A percentile compares a stretch with the other conserved stretches of the same genome.
These are phyloP conservation scores for Termitomyces sp. DNA, from an alignment of 1,284 basidiomycete genomes.

Conservation along the genomic window DNA sequence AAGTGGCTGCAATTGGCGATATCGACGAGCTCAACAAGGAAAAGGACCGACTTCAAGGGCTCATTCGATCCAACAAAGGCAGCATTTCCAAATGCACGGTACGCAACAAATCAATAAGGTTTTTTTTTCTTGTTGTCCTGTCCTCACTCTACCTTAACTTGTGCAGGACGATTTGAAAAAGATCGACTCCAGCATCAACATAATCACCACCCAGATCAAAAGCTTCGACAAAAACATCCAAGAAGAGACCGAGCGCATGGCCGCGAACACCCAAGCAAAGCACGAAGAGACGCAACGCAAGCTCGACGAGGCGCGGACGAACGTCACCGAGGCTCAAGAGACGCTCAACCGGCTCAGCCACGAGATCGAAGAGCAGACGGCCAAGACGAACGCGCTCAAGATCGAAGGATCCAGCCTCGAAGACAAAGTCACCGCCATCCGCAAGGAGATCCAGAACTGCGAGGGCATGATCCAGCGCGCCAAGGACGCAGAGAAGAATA, in stretches of 20 bases:
- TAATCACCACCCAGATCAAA: slow-evolving; percentile 41
- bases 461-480: slow-evolving; percentile 45
- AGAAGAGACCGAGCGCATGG: slow-evolving; percentile 52
- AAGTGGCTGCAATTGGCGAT: slow-evolving; percentile 45
- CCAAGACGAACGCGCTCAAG: slow-evolving; percentile 29
- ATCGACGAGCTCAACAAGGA: slow-evolving; percentile 46
- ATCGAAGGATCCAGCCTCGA: slow-evolving; percentile 32
- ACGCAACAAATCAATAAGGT: slow-evolving; percentile 16
- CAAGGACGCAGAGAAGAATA: slow-evolving; percentile 47
- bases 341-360: slow-evolving; percentile 29
- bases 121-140: neutral
- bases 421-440: slow-evolving; percentile 24
- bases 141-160: slow-evolving; percentile 4
- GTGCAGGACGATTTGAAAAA: slow-evolving; percentile 42
- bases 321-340: slow-evolving; percentile 33
- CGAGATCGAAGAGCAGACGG: slow-evolving; percentile 28
- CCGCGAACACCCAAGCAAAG: slow-evolving; percentile 54
- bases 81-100: slow-evolving; percentile 46
- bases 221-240: slow-evolving; percentile 49
- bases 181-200: slow-evolving; percentile 41
- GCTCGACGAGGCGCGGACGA: slow-evolving; percentile 39
- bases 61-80: slow-evolving; percentile 43
- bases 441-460: slow-evolving; percentile 36
- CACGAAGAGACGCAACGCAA: slow-evolving; percentile 51
- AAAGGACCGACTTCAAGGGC: slow-evolving; percentile 39